Evolutionary conservation across 805 yeast species (phyloP).

Genomic region (Yarrowia porcina): DNA sequence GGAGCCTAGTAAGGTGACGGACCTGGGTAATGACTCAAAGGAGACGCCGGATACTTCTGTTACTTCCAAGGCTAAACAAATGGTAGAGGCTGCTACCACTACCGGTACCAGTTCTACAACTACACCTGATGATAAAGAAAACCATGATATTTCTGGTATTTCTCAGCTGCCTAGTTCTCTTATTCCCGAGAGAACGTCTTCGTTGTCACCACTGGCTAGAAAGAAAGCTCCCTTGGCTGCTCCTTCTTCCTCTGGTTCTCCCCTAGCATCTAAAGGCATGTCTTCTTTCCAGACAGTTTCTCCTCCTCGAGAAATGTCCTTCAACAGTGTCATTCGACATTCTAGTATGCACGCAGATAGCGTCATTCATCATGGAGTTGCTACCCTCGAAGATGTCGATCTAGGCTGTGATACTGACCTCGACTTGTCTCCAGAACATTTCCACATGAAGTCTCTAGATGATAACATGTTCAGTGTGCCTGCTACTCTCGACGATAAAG

Average conservation of each 20-base stretch:
- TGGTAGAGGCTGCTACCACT: not conserved
- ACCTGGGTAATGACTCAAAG: not conserved
- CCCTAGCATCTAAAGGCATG: conserved; percentile 13
- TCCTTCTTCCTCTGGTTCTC: not conserved
- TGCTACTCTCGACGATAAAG: conserved; percentile 3
- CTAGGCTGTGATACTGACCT: conserved; percentile 16
- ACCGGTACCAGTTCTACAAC: too few species aligned
- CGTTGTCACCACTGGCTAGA: not conserved
- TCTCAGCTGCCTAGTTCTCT: not conserved
- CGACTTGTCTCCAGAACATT: conserved; percentile 4
- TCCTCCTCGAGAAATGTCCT: conserved; percentile 2
- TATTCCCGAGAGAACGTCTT: not conserved
- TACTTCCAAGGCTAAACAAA: not conserved
- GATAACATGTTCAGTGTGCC: not conserved
- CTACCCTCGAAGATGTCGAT: conserved; percentile 4
- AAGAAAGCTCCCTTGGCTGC: not conserved
- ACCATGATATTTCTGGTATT: not conserved
- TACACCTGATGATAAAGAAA: not conserved
- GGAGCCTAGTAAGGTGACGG: conserved; percentile 3
- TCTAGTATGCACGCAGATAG: conserved; percentile 13
- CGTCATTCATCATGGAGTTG: not conserved
- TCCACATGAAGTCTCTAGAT: conserved; percentile 1
- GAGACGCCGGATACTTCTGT: not conserved
- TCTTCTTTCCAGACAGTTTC: not conserved
- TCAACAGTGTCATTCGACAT: conserved; percentile 17